Evolutionary conservation across 208 protist genomes (phyloP).

Genomic region (Crithidia mellificae): DNA sequence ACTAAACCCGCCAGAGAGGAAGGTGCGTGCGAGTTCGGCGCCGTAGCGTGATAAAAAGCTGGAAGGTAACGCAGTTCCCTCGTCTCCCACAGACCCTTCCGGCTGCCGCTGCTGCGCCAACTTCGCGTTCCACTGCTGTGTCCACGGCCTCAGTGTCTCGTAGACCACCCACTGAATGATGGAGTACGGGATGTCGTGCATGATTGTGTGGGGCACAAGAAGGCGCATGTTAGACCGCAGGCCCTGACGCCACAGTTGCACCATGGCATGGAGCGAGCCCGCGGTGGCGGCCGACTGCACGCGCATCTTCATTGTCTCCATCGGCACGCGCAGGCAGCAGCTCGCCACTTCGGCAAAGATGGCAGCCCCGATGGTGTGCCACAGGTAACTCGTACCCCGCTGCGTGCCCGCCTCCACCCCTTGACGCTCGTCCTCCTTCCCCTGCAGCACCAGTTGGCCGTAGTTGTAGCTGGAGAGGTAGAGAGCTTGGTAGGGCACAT

Average conservation of each 20-base stretch:
- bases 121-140: slow-evolving; percentile 29
- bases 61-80: not conserved
- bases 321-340: slow-evolving; percentile 73
- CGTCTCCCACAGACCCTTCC: not conserved
- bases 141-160: slow-evolving; percentile 72
- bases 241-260: slow-evolving; percentile 54
- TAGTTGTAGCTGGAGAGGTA: slow-evolving; percentile 76
- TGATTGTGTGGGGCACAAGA: slow-evolving; percentile 64
- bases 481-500: slow-evolving; percentile 74
- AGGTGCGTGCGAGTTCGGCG: slow-evolving; percentile 45
- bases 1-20: slow-evolving; percentile 78
- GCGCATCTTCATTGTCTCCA: slow-evolving; percentile 87
- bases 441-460: slow-evolving; percentile 27
- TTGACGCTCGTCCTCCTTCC: not conserved
- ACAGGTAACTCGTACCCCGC: slow-evolving; percentile 21
- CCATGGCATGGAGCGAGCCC: slow-evolving; percentile 45
- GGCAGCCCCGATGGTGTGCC: slow-evolving; percentile 48
- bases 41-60: slow-evolving; percentile 35
- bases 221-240: slow-evolving; percentile 44
- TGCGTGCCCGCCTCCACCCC: not conserved
- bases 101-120: too few species aligned
- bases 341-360: slow-evolving; percentile 58
- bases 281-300: slow-evolving; percentile 61
- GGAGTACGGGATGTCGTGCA: slow-evolving; percentile 85
- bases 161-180: slow-evolving; percentile 78